A percentile compares a stretch with the other conserved stretches of the same genome.
Evolutionary conservation across 345 rosid genomes (phyloP).

Genomic region (Camelina hispida): DNA sequence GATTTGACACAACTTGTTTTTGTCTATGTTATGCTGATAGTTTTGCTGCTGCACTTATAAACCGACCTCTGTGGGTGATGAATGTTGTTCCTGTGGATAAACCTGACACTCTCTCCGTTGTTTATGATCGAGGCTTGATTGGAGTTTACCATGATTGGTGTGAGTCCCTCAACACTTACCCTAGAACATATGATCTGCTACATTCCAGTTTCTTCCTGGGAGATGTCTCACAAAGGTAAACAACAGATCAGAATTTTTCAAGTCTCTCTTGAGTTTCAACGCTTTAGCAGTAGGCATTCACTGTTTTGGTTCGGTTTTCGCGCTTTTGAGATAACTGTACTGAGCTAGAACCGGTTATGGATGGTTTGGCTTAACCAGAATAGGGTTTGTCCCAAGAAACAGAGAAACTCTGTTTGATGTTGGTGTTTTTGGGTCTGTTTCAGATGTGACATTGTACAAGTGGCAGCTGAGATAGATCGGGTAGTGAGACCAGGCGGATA

Average conservation of each 20-base stretch:
- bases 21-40: constrained; percentile 44
- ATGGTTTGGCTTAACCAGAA: neutral
- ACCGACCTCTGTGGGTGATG: constrained; percentile 84
- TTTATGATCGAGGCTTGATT: constrained; percentile 82
- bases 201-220: constrained; percentile 76
- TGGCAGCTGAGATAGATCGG: constrained; percentile 78
- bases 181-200: constrained; percentile 84
- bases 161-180: constrained; percentile 82
- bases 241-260: neutral
- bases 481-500: constrained; percentile 84
- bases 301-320: neutral
- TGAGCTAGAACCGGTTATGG: no score
- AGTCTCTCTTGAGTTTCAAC: neutral
- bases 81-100: constrained; percentile 76
- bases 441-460: constrained; percentile 69
- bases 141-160: constrained; percentile 95
- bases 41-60: constrained; percentile 80
- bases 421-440: neutral
- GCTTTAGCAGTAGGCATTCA: constrained; percentile 7
- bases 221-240: constrained; percentile 39
- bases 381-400: neutral
- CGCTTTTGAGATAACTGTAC: neutral
- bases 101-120: constrained; percentile 65
- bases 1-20: constrained; percentile 4
- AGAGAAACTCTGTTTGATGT: neutral